phyloP scores from a whole-genome alignment of 371 early-diverging fungal species.

The Dinochytrium kinnereticum region DNA sequence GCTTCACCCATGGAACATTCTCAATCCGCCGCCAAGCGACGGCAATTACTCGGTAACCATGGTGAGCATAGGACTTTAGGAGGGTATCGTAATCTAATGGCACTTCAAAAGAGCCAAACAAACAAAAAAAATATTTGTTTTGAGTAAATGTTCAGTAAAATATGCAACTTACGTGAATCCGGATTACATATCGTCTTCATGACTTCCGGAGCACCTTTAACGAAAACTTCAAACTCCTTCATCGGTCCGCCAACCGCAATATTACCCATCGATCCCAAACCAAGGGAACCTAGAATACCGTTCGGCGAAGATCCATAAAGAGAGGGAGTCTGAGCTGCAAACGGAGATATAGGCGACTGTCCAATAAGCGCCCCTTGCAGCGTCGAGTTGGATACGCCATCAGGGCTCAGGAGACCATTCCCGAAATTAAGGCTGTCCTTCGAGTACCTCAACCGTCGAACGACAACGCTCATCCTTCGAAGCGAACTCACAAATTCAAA shows the following conservation, averaged over 20 bases:
- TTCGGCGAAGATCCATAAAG: not conserved
- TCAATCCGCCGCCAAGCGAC: constrained; percentile 79
- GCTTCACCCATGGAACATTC: constrained; percentile 72
- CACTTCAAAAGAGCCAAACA: constrained; percentile 52
- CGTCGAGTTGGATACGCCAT: not conserved
- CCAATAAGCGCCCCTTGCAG: not conserved
- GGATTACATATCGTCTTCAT: constrained; percentile 84
- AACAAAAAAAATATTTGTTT: no score
- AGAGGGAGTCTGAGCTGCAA: not conserved
- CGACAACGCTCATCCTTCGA: constrained; percentile 95
- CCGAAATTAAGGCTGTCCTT: constrained; percentile 10
- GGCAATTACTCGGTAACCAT: constrained; percentile 96
- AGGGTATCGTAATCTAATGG: constrained; percentile 83
- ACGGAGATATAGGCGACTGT: not conserved
- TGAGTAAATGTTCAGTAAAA: constrained; percentile 24
- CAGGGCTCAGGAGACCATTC: not conserved
- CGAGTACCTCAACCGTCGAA: constrained; percentile 41
- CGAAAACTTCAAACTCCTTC: constrained; percentile 81
- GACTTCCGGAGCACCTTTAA: constrained; percentile 97
- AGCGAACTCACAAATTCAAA: constrained; percentile 96
- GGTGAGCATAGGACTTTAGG: constrained; percentile 86
- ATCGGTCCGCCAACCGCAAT: not conserved
- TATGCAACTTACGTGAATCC: constrained; percentile 46
- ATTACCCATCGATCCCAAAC: not conserved
- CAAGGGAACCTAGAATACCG: not conserved